Base-by-base conservation (phyloP, 176 grass and related monocot genomes). In the Oryza meyeriana region DNA sequence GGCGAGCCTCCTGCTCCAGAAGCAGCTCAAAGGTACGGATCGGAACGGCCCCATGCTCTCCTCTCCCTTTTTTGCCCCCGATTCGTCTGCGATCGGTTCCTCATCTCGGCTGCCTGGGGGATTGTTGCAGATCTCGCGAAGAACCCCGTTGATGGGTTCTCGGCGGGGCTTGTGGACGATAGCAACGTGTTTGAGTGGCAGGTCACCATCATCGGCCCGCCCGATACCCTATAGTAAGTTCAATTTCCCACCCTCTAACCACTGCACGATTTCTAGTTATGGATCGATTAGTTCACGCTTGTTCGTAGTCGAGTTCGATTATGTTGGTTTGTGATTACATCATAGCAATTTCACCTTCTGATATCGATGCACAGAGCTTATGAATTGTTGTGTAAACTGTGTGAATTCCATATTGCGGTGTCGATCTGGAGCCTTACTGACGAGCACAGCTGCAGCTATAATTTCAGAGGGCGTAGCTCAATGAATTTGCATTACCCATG, bases 21-120 rank as follows among this genome's bases (percentile, higher is more conserved):
- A 97, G 92, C 94, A 94, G 80, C 94, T 97, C 77, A 92, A 80
- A 84, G 94, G 94, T 97, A 82, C 61, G 76, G 85, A 90, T 90
- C 87, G 40, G 87, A 68, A 75, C 69, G 44, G 34, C 52, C 66
- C 34, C 6, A 8, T 32, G 64, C 9, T 80, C 38, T 34, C 64
- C 27, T 35, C 33, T 31, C 8, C 44, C 12, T 36, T 50, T 18
- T 50, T 83, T 6, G 26, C 33, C 18, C 76, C 40, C 47, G 74
- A 82, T 86, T 87, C 63, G 61, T 38, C 55, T 69, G 79, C 75
- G 80, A 76, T 86, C 76, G 75, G 69, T 22, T 36, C 30, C 63
- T 83, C 31, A 86, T 78, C 61, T 32, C 35, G 28, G 9, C 5
- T 5, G 55, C 55, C 76, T 27, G 58, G 4, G n/a, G n/a, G n/a